Evolutionary conservation across 2,329 filamentous ascomycete genomes (phyloP).

Genomic region (Aspergillus puulaauensis): DNA sequence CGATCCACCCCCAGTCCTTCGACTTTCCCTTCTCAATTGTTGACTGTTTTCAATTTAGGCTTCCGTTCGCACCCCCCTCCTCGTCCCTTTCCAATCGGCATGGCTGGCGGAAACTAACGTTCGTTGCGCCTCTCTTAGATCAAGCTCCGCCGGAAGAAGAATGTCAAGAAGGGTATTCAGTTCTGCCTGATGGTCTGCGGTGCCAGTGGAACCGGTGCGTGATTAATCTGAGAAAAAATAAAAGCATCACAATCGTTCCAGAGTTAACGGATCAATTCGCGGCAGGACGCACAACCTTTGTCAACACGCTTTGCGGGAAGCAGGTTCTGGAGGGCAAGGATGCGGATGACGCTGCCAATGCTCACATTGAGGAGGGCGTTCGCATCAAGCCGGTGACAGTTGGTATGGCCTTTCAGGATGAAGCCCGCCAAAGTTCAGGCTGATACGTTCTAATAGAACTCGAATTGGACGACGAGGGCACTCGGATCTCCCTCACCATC

Average conservation of each 20-base stretch:
- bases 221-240: not conserved
- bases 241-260: constrained; percentile 7
- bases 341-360: constrained; percentile 81
- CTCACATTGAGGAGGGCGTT: constrained; percentile 93
- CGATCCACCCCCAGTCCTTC: constrained; percentile 12
- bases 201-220: constrained; percentile 92
- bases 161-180: constrained; percentile 99
- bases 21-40: constrained; percentile 22
- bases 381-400: constrained; percentile 99
- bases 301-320: constrained; percentile 98
- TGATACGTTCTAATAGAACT: constrained; percentile 52
- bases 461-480: constrained; percentile 96
- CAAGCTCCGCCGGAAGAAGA: constrained; percentile 99
- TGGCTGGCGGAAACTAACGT: constrained; percentile 7
- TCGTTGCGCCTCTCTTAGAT: constrained; percentile 53
- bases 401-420: constrained; percentile 59
- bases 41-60: not conserved
- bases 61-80: not conserved
- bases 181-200: constrained; percentile 99
- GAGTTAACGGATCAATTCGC: constrained; percentile 14
- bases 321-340: constrained; percentile 89
- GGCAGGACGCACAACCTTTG: constrained; percentile 92
- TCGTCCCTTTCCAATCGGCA: not conserved
- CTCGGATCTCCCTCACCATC: constrained; percentile 95
- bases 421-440: constrained; percentile 3